Conservation (phyloP, 208 protist species). For the Wallacemonas sp. region DNA sequence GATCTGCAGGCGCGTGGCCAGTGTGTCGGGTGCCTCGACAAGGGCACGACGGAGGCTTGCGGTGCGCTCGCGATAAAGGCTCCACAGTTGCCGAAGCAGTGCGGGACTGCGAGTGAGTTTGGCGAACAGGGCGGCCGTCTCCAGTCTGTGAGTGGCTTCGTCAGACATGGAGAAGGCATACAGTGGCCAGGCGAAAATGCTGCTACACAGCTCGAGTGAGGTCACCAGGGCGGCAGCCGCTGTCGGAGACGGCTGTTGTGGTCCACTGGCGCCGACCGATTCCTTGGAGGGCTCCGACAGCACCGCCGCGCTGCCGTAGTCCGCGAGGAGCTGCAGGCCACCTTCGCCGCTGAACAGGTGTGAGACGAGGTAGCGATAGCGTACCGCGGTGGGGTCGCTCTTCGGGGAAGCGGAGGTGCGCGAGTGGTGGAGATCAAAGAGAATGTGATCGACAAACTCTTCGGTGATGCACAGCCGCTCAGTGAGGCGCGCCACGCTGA, state of each 20-base stretch:
- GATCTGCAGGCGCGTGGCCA: background rate
- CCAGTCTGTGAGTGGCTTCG: slow-evolving; percentile 29
- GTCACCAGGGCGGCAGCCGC: background rate
- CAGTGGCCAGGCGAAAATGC: slow-evolving; percentile 79
- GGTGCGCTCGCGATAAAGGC: slow-evolving; percentile 52
- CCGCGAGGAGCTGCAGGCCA: slow-evolving; percentile 56
- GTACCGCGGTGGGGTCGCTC: slow-evolving; percentile 20
- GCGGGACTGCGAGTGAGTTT: slow-evolving; percentile 51
- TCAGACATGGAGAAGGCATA: slow-evolving; percentile 44
- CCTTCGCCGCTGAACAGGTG: slow-evolving; percentile 68
- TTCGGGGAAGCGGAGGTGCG: background rate
- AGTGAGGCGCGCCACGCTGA: slow-evolving; percentile 28
- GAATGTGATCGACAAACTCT: slow-evolving; percentile 35
- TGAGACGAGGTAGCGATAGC: slow-evolving; percentile 33
- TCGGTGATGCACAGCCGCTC: slow-evolving; percentile 33
- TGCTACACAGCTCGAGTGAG: slow-evolving; percentile 62
- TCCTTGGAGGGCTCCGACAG: slow-evolving; percentile 8
- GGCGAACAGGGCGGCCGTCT: slow-evolving; percentile 57
- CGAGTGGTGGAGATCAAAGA: slow-evolving; percentile 34
- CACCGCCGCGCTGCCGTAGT: slow-evolving; percentile 15
- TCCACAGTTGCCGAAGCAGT: slow-evolving; percentile 67
- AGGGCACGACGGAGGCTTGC: slow-evolving; percentile 30
- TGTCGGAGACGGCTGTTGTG: background rate
- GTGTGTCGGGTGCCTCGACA: background rate
- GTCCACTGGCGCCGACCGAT: background rate